Evolutionary conservation across 306 rosid species (phyloP).

Genomic region (Vigna unguiculata): DNA sequence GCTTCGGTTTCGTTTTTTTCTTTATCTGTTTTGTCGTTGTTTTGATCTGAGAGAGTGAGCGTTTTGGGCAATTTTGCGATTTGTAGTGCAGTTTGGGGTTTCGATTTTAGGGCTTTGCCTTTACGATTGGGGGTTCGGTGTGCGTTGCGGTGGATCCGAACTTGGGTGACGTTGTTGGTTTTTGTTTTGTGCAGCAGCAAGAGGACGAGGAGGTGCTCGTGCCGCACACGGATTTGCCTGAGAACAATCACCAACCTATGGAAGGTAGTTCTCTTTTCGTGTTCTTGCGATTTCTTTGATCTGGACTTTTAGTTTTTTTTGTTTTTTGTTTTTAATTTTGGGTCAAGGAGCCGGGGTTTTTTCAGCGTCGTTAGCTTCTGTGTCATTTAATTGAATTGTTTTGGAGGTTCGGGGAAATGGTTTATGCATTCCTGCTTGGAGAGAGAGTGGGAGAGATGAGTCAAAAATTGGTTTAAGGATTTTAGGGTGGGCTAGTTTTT

Average conservation of each 20-base stretch:
- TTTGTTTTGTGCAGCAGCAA: slow-evolving; percentile 63
- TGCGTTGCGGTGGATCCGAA: slow-evolving; percentile 48
- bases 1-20: slow-evolving; percentile 29
- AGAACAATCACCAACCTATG: slow-evolving; percentile 84
- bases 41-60: slow-evolving; percentile 43
- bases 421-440: slow-evolving; percentile 6
- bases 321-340: background rate
- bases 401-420: slow-evolving; percentile 4
- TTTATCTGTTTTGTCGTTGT: background rate
- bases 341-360: background rate
- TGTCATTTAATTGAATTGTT: slow-evolving; percentile 40
- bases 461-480: slow-evolving; percentile 17
- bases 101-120: slow-evolving; percentile 57
- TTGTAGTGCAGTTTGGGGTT: slow-evolving; percentile 42
- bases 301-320: slow-evolving; percentile 16
- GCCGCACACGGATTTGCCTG: slow-evolving; percentile 80
- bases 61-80: slow-evolving; percentile 35
- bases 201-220: slow-evolving; percentile 93
- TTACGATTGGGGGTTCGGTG: slow-evolving; percentile 33
- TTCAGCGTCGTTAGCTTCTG: background rate
- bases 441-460: background rate
- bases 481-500: slow-evolving; percentile 3
- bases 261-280: slow-evolving; percentile 57
- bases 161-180: slow-evolving; percentile 44
- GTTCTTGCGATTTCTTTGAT: slow-evolving; percentile 41